Percentiles rank a stretch among this genome's conserved stretches.
Conservation (phyloP, 805 yeast genomes). For the Yarrowia osloensis region DNA sequence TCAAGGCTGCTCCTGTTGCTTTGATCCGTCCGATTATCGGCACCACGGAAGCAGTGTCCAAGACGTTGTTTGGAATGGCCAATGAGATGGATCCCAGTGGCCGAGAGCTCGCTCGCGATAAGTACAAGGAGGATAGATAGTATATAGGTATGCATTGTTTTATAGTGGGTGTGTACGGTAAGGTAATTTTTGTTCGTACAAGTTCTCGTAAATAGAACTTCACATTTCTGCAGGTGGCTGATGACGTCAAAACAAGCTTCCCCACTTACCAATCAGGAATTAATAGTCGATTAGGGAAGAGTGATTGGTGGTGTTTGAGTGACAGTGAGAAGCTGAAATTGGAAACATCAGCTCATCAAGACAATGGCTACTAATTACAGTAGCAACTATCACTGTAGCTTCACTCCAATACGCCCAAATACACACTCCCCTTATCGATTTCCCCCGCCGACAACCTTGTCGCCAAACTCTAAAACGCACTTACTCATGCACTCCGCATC, state of each 20-base stretch:
- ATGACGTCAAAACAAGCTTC: not conserved
- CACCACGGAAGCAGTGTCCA: conserved; percentile 85
- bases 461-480: not conserved
- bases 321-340: no score
- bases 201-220: no score
- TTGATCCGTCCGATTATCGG: conserved; percentile 86
- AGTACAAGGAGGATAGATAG: conserved; percentile 30
- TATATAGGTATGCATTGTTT: not conserved
- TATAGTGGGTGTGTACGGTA: no score
- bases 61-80: conserved; percentile 77
- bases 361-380: not conserved
- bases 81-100: conserved; percentile 74
- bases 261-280: not conserved
- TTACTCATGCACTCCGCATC: conserved; percentile 14
- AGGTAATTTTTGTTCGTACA: no score
- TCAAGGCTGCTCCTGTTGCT: conserved; percentile 77
- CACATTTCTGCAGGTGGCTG: not conserved
- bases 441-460: no score
- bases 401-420: not conserved
- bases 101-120: conserved; percentile 57
- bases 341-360: no score
- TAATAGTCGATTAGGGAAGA: not conserved
- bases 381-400: not conserved
- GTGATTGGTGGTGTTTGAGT: no score
- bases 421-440: no score